phyloP scores from a whole-genome alignment of 306 rosid genomes.

The Vachellia collinsii region DNA sequence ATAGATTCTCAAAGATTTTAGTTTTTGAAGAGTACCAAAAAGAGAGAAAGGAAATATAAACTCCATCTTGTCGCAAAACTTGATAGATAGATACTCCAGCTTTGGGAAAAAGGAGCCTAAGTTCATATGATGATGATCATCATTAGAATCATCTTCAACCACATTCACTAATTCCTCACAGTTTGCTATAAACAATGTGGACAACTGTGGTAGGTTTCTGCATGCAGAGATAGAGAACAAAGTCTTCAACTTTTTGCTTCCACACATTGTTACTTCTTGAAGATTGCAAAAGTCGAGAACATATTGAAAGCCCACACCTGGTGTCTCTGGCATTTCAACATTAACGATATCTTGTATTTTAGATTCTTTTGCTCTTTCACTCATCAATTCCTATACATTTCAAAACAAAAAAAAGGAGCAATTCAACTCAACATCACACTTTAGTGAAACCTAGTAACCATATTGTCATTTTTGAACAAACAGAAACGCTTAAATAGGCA shows the following conservation, averaged over 20 bases:
- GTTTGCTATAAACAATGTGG: background rate
- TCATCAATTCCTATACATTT: background rate
- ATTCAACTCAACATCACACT: background rate
- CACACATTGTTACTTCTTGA: rapidly evolving
- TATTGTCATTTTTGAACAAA: too few species aligned
- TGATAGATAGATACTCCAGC: background rate
- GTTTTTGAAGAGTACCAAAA: background rate
- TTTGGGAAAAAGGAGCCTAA: background rate
- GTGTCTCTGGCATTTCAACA: background rate
- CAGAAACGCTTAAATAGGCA: too few species aligned
- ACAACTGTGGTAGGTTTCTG: background rate
- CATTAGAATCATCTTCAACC: background rate
- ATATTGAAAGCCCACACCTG: background rate
- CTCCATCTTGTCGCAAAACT: background rate
- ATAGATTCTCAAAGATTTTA: background rate
- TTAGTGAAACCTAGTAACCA: too few species aligned
- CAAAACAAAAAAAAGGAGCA: background rate
- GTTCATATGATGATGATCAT: background rate
- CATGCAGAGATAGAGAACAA: background rate
- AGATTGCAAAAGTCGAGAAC: background rate
- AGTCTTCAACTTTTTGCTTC: background rate
- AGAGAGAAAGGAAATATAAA: background rate
- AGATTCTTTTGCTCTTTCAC: background rate
- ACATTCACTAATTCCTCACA: background rate
- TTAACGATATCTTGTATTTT: background rate